Evolutionary conservation across 352 stramenopile species (phyloP).

Genomic region (Phytopythium aichiense): DNA sequence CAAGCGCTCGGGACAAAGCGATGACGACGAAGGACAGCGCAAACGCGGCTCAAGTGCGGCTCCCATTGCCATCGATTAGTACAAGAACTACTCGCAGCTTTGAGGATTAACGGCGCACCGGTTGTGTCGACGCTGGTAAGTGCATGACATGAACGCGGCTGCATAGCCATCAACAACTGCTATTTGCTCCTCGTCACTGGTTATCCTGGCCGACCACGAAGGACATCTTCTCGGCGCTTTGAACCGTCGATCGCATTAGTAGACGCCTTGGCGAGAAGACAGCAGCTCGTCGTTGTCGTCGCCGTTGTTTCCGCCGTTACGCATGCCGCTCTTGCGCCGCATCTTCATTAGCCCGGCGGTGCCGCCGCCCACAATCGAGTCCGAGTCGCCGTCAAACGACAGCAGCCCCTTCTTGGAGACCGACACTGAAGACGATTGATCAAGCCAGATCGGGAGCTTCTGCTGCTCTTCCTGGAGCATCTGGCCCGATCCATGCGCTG

Average conservation of each 20-base stretch:
- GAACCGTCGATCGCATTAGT: conserved; percentile 3
- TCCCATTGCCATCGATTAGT: conserved; percentile 5
- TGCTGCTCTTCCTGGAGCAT: conserved; percentile 19
- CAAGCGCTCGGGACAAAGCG: neutral
- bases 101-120: neutral
- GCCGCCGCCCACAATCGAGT: conserved; percentile 42
- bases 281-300: conserved; percentile 15
- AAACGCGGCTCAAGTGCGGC: neutral
- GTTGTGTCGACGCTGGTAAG: neutral
- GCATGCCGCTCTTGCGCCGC: conserved; percentile 47
- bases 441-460: conserved; percentile 59
- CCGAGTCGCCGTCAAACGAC: conserved; percentile 27
- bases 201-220: neutral
- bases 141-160: neutral
- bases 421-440: conserved; percentile 12
- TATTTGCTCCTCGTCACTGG: neutral
- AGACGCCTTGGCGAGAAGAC: conserved; percentile 14
- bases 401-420: conserved; percentile 16
- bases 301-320: conserved; percentile 41
- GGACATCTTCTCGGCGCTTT: neutral
- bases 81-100: neutral
- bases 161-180: neutral
- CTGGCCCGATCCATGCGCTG: conserved; percentile 1
- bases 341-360: conserved; percentile 67
- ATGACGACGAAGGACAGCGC: too few species aligned